Evolutionary conservation across 2,329 filamentous ascomycete genomes (phyloP).

Genomic region (Phaeosphaeriaceae sp.): DNA sequence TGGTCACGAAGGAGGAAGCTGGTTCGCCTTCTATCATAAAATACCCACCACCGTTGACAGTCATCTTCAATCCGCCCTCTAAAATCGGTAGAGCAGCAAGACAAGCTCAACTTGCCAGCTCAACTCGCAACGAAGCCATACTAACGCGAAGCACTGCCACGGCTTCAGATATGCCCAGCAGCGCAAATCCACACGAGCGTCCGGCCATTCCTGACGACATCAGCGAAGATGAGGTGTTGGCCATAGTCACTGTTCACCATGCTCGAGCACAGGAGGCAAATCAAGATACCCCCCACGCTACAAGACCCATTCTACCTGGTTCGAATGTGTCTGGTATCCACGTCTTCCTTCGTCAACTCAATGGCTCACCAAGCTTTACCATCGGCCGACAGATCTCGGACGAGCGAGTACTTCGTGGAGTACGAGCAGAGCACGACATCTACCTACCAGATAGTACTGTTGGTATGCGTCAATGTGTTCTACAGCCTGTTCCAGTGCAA

Average conservation of each 20-base stretch:
- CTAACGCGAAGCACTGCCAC: background rate
- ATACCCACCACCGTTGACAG: background rate
- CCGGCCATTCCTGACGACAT: constrained; percentile 12
- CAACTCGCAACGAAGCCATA: background rate
- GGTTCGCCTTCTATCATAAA: background rate
- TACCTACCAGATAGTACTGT: background rate
- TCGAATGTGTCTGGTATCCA: background rate
- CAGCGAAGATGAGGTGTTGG: constrained; percentile 10
- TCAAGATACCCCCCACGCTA: constrained; percentile 4
- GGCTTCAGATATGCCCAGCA: background rate
- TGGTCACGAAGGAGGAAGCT: background rate
- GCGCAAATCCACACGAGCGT: constrained; percentile 2
- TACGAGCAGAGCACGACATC: background rate
- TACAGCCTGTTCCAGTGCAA: constrained; percentile 7
- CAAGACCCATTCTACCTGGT: background rate
- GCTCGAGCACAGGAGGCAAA: constrained; percentile 12
- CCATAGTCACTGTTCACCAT: constrained; percentile 17
- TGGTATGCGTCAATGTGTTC: constrained; percentile 11
- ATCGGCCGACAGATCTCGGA: constrained; percentile 10
- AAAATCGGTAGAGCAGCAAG: background rate
- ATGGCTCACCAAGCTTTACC: constrained; percentile 7
- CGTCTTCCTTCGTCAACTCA: constrained; percentile 12
- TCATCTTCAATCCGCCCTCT: background rate
- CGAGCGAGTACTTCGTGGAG: background rate
- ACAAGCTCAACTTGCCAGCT: background rate